These are phyloP conservation scores for Phytophthora fragariae DNA, from an alignment of 352 stramenopile species.

Conservation along the genomic window DNA sequence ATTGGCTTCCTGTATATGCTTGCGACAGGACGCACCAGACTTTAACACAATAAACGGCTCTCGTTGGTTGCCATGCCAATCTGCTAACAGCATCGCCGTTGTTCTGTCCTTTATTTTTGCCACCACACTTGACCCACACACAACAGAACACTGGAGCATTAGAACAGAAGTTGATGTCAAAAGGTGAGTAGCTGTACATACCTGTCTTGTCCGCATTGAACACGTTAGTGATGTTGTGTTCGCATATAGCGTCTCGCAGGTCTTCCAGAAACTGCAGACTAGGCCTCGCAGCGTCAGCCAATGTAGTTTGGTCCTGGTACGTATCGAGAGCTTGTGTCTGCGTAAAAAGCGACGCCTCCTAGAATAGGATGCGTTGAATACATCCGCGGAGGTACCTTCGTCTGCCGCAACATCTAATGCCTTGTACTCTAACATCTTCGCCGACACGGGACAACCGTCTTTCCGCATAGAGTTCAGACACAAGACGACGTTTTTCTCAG, in stretches of 20 bases:
- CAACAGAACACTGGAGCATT: neutral
- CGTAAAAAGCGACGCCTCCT: neutral
- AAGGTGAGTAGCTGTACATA: neutral
- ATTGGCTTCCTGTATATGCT: neutral
- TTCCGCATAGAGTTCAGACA: constrained; percentile 12
- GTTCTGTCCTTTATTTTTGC: constrained; percentile 21
- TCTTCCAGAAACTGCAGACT: neutral
- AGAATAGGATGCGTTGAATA: constrained; percentile 1
- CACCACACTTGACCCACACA: constrained; percentile 17
- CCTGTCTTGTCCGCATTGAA: neutral
- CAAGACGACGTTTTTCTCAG: constrained; percentile 3
- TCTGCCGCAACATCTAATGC: constrained; percentile 3
- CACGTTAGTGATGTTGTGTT: neutral
- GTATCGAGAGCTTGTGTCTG: neutral
- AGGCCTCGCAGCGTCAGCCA: neutral
- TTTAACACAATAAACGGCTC: constrained; percentile 14
- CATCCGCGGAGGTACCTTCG: neutral
- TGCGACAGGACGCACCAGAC: too few relatives aligned
- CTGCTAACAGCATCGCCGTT: constrained; percentile 16
- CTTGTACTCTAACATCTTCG: neutral
- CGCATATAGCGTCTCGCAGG: neutral
- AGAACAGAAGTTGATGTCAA: neutral
- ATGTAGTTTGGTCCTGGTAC: constrained; percentile 11
- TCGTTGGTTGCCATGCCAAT: constrained; percentile 6
- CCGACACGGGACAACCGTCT: constrained; percentile 6